A percentile compares a stretch with the other conserved stretches of the same genome.
These are phyloP conservation scores for Penicillium paradoxum DNA, from an alignment of 495 filamentous ascomycete genomes.

Conservation along the genomic window DNA sequence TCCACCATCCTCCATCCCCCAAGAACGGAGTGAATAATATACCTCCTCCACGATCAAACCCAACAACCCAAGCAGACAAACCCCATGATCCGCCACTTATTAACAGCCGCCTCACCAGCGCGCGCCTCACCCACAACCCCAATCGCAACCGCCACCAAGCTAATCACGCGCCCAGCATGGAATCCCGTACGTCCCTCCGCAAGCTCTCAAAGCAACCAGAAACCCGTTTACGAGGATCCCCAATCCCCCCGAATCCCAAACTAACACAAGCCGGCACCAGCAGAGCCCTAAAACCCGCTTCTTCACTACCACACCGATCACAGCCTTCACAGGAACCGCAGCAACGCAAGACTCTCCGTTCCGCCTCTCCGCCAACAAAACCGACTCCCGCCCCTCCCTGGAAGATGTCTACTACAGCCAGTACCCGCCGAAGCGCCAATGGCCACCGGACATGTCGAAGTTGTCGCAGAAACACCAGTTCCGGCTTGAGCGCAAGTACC, in stretches of 20 bases:
- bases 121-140: background rate
- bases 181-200: background rate
- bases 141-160: background rate
- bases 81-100: background rate
- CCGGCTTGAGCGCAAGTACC: constrained; percentile 58
- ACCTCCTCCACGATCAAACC: background rate
- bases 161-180: background rate
- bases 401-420: constrained; percentile 43
- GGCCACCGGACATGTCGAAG: constrained; percentile 88
- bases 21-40: background rate
- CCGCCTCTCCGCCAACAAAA: constrained; percentile 33
- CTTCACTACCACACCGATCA: constrained; percentile 17
- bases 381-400: constrained; percentile 3
- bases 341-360: constrained; percentile 27
- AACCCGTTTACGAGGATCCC: too few relatives aligned
- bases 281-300: constrained; percentile 4
- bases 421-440: constrained; percentile 77
- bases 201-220: background rate
- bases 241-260: too few relatives aligned
- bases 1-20: background rate
- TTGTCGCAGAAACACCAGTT: constrained; percentile 81
- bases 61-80: background rate
- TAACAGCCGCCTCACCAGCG: background rate
- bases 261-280: background rate
- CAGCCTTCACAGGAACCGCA: constrained; percentile 14